Evolutionary conservation across 2,329 filamentous ascomycete genomes (phyloP).

Genomic region (Aspergillus tanneri): DNA sequence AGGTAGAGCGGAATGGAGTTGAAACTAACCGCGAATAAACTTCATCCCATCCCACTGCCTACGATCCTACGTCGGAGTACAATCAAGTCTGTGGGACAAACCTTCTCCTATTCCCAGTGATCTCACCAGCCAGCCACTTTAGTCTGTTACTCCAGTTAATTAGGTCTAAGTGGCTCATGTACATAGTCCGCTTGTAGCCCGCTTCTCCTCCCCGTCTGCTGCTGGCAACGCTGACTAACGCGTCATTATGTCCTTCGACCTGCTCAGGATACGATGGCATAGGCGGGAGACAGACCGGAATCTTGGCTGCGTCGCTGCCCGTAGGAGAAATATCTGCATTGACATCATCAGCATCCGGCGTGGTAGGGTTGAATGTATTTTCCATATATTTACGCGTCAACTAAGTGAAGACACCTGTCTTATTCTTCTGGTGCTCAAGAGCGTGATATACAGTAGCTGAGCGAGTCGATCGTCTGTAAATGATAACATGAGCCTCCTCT

Average conservation of each 20-base stretch:
- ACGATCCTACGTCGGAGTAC: no score
- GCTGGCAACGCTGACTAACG: slow-evolving; percentile 60
- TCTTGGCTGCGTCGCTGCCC: slow-evolving; percentile 58
- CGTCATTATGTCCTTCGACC: slow-evolving; percentile 61
- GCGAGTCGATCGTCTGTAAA: slow-evolving; percentile 53
- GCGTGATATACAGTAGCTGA: slow-evolving; percentile 56
- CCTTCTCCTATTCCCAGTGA: slow-evolving; percentile 57
- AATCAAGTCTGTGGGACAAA: slow-evolving; percentile 31
- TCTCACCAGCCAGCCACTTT: slow-evolving; percentile 57
- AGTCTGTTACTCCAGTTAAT: slow-evolving; percentile 67
- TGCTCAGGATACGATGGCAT: slow-evolving; percentile 55
- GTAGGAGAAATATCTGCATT: slow-evolving; percentile 59
- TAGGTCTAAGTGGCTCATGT: slow-evolving; percentile 63
- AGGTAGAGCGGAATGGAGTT: slow-evolving; percentile 65
- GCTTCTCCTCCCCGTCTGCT: slow-evolving; percentile 57
- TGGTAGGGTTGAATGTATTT: slow-evolving; percentile 59
- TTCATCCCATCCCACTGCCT: not conserved
- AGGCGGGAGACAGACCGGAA: slow-evolving; percentile 58
- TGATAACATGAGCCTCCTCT: slow-evolving; percentile 22
- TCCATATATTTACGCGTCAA: slow-evolving; percentile 59
- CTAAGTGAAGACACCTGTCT: slow-evolving; percentile 62
- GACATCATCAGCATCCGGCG: slow-evolving; percentile 55
- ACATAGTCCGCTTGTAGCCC: slow-evolving; percentile 61
- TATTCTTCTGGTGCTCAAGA: slow-evolving; percentile 55
- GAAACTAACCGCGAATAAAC: slow-evolving; percentile 48